Base-by-base conservation (phyloP, 192 early-diverging fungal genomes). In the Coemansia sp. region DNA sequence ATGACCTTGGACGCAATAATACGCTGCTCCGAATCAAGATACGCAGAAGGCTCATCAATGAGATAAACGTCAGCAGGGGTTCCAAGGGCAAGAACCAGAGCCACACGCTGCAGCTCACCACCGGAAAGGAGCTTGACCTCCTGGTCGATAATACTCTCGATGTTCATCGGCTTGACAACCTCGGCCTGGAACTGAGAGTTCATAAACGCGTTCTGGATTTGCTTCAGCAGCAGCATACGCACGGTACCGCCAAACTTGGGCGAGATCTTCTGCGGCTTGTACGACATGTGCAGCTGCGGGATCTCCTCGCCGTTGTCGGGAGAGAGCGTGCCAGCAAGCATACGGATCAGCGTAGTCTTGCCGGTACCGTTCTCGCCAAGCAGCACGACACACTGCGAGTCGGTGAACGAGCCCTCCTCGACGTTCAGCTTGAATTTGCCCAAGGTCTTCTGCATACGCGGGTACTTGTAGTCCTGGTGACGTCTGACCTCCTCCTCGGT, bases 71-170 rank as follows among this genome's bases (percentile, higher is more conserved):
- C 97, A 35, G 97, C 97, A 4, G 92, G 91, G 68, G 86, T 77
- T 73, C 97, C 96, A 48, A 97, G 87, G 38, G 89, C 89, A 53
- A 97, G 87, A 32, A 93, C 91, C 72, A 98, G 91, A 64, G 97
- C 96, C 38, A 98, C 97, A 86, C 97, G 95, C 87, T 98, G 97
- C 91, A 98, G 89, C 88, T 98, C 96, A 90, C 96, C 96, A 84
- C 96, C 97, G 65, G 97, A 98, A 74, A 98, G 87, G 61, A 88
- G 85, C 70, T 73, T 71, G 22, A 96, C 93, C 51, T 91, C 87
- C 74, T 97, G 92, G 83, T 98, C 96, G 65, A 98, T 89, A 72
- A 98, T 93, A 74, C 85, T 87, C 34, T 98, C 97, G 68, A 97
- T 94, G 63, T 90, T 85, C 73, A 98, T 78, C 14, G 97, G 97